Base-by-base conservation (phyloP, 805 yeast genomes). In the Candida insectalens region DNA sequence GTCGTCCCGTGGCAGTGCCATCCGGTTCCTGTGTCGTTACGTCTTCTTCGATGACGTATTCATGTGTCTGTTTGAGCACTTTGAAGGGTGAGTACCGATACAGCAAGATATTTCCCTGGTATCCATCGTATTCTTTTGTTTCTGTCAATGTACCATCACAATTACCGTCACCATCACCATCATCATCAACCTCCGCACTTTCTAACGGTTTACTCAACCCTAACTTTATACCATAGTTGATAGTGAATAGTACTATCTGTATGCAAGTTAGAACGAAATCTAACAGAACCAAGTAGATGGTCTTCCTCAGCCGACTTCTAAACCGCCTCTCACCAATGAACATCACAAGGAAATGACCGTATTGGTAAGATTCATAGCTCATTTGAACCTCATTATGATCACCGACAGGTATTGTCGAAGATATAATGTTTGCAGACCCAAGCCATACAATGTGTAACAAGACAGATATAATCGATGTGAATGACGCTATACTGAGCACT, bases 261-360 rank as follows among this genome's bases (percentile, higher is more conserved):
- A 50, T 13, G 2, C 31, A 15, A 14, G 57, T 38, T 20, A 65
- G 39, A 8, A 53, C n/a, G 2, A 41, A 8, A 43, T 67, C 67
- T 34, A 57, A 34, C 13, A 47, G 30, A 6, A 64, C 23, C 36
- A 59, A 17, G 33, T 38, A 43, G 19, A 32, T 25, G 38, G 49
- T 33, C 48, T 49, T 37, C 17, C 23, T 7, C 58, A 66, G 22
- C 51, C 46, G 20, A 42, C 40, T 36, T 2, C 28, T 17, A 33
- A 49, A 53, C 28, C 40, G 36, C 8, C 37, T 19, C 31, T 72
- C 77, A 0, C 79, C 79, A 16, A 71, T 62, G 14, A 69, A 42
- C 39, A 67, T 70, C 18, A 70, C 32, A 3, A 62, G 44, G 14
- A 62, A 37, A n/a, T 57, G 45, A 1, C 73, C 72, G 40, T 60